These are phyloP conservation scores for Colletotrichum liriopes DNA, from an alignment of 2,329 filamentous ascomycete genomes.

Conservation along the genomic window DNA sequence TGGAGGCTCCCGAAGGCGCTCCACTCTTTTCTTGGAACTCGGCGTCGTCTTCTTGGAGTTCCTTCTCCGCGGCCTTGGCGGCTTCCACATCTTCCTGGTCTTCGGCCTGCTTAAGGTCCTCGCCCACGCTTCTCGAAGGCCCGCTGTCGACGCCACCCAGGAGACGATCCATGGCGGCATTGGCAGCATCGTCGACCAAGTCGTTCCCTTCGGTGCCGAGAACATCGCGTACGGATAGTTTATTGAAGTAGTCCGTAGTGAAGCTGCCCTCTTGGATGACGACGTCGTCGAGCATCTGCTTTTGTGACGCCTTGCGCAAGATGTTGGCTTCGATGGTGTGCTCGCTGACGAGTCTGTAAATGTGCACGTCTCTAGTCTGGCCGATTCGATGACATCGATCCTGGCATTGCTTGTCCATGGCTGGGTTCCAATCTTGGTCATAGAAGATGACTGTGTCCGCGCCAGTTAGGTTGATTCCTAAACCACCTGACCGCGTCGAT, in stretches of 20 bases:
- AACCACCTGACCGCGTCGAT: constrained; percentile 91
- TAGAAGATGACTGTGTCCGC: constrained; percentile 99
- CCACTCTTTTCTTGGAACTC: constrained; percentile 81
- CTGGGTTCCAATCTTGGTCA: constrained; percentile 98
- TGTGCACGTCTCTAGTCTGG: constrained; percentile 97
- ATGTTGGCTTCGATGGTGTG: constrained; percentile 99
- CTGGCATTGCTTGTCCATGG: constrained; percentile 99
- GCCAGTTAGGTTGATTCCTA: constrained; percentile 96
- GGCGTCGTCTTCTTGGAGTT: constrained; percentile 87
- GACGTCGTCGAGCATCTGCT: constrained; percentile 97
- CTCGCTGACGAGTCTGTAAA: constrained; percentile 93
- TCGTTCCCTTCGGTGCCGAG: constrained; percentile 72
- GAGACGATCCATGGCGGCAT: constrained; percentile 88
- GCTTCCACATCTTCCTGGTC: constrained; percentile 93
- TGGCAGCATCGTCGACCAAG: constrained; percentile 76
- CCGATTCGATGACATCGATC: constrained; percentile 97
- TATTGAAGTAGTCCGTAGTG: constrained; percentile 96
- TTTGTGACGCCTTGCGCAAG: constrained; percentile 94
- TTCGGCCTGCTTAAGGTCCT: constrained; percentile 89
- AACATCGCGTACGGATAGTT: constrained; percentile 80
- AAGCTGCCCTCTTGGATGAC: constrained; percentile 99
- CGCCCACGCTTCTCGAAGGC: constrained; percentile 74
- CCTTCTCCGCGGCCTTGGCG: constrained; percentile 88
- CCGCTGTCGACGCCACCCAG: constrained; percentile 77
- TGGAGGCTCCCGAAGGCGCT: constrained; percentile 65